These are phyloP conservation scores for Acanthamoeba sp. DNA, from an alignment of 208 protist genomes.

Conservation along the genomic window DNA sequence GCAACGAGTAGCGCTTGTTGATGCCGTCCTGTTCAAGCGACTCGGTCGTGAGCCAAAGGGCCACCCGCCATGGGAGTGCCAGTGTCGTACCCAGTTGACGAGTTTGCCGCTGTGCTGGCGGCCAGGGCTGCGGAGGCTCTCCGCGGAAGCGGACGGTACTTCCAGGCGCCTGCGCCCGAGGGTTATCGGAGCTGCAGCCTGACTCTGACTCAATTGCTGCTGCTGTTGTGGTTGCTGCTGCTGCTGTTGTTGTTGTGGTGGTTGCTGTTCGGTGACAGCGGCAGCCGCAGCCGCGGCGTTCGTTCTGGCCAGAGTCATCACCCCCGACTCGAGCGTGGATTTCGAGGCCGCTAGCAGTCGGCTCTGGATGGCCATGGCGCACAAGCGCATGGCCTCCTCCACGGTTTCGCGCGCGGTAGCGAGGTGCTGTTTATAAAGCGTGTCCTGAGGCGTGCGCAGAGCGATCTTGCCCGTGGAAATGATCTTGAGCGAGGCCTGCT, in stretches of 20 bases:
- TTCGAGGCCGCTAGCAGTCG: slow-evolving; percentile 18
- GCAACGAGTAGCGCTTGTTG: slow-evolving; percentile 56
- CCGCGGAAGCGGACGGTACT: background rate
- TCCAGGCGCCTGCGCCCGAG: too few relatives aligned
- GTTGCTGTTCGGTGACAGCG: too few relatives aligned
- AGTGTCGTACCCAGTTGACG: background rate
- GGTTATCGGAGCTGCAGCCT: too few relatives aligned
- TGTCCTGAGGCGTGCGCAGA: slow-evolving; percentile 31
- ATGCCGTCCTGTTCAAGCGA: background rate
- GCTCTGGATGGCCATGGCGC: slow-evolving; percentile 69
- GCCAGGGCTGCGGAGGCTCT: background rate
- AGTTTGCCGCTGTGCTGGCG: background rate
- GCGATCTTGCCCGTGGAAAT: slow-evolving; percentile 69
- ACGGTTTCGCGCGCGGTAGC: background rate
- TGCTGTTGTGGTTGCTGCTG: background rate
- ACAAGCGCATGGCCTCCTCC: slow-evolving; percentile 44
- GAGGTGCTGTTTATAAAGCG: slow-evolving; percentile 60
- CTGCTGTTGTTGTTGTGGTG: background rate
- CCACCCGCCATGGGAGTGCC: background rate
- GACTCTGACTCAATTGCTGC: background rate
- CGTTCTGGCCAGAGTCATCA: background rate
- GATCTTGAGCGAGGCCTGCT: slow-evolving; percentile 72
- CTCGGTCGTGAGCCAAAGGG: background rate
- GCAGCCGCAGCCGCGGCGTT: background rate
- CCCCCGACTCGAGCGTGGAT: background rate